Conservation (phyloP, 371 early-diverging fungal species). For the Rhizomucor miehei region DNA sequence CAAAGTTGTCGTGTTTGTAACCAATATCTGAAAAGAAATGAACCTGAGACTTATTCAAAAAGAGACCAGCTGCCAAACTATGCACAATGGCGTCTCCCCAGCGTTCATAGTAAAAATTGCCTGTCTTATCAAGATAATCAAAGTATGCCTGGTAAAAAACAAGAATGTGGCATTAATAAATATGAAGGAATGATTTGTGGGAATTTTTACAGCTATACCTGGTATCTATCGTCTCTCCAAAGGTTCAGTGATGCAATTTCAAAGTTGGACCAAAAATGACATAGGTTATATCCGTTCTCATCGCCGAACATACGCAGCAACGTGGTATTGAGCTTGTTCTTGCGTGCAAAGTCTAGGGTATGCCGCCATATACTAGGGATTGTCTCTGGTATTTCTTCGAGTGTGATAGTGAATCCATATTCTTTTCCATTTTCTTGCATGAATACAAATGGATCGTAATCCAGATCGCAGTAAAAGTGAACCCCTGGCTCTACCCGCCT, state of each 20-base stretch:
- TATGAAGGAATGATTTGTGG: neutral
- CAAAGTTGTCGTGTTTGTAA: constrained; percentile 54
- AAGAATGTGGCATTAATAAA: neutral
- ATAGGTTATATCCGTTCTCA: constrained; percentile 54
- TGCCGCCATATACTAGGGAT: constrained; percentile 84
- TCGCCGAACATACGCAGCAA: constrained; percentile 42
- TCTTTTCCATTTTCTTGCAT: constrained; percentile 74
- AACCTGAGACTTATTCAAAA: constrained; percentile 72
- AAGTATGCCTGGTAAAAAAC: constrained; percentile 55
- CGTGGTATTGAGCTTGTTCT: constrained; percentile 29
- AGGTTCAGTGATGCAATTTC: constrained; percentile 86
- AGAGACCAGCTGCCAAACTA: constrained; percentile 83
- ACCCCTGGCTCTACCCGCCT: constrained; percentile 97
- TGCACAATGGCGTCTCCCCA: constrained; percentile 98
- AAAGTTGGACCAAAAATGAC: constrained; percentile 90
- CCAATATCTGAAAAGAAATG: constrained; percentile 92
- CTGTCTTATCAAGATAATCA: constrained; percentile 72
- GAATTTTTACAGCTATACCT: constrained; percentile 17
- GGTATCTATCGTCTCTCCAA: constrained; percentile 70
- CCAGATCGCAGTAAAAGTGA: constrained; percentile 83
- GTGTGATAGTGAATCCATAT: constrained; percentile 84
- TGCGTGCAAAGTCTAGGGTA: constrained; percentile 55
- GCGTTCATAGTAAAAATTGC: constrained; percentile 93
- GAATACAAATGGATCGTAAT: constrained; percentile 86
- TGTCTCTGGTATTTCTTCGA: constrained; percentile 79